A percentile compares a stretch with the other conserved stretches of the same genome.
phyloP scores from a whole-genome alignment of 306 rosid genomes.

The Spatholobus suberectus region DNA sequence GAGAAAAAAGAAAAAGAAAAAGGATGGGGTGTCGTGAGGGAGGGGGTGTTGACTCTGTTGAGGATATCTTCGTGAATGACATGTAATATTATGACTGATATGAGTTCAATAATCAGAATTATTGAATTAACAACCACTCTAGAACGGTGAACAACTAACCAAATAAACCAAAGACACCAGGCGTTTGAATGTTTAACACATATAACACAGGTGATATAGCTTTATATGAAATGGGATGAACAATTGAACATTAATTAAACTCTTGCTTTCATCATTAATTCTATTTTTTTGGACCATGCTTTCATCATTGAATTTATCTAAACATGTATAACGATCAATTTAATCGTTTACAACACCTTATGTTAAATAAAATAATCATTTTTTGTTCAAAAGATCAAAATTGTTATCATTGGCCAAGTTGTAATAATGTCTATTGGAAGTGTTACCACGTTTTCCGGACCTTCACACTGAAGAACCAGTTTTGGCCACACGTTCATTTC shows the following conservation, averaged over 20 bases:
- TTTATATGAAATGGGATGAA: neutral
- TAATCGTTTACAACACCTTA: neutral
- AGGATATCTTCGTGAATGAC: neutral
- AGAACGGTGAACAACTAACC: neutral
- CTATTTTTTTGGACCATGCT: conserved; percentile 1
- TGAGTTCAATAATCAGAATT: neutral
- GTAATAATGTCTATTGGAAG: conserved; percentile 20
- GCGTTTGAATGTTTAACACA: neutral
- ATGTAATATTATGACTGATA: neutral
- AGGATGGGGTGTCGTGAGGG: neutral
- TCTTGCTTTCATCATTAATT: conserved; percentile 43
- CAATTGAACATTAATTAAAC: conserved; percentile 20
- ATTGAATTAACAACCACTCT: neutral
- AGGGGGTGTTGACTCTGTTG: no score
- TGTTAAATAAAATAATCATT: neutral
- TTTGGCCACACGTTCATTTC: conserved; percentile 55
- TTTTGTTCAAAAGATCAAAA: neutral
- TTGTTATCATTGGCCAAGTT: conserved; percentile 33
- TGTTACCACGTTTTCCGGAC: conserved; percentile 22
- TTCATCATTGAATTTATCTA: conserved; percentile 45
- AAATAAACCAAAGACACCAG: conserved; percentile 5
- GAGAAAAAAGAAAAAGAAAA: neutral
- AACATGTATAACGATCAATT: conserved; percentile 10
- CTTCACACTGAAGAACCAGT: conserved; percentile 42
- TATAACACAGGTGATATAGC: neutral